Evolutionary conservation across 164 flowering plant species (phyloP), one percentile per base, ranked within the genome.

Genomic region (Tinospora cordifolia): DNA sequence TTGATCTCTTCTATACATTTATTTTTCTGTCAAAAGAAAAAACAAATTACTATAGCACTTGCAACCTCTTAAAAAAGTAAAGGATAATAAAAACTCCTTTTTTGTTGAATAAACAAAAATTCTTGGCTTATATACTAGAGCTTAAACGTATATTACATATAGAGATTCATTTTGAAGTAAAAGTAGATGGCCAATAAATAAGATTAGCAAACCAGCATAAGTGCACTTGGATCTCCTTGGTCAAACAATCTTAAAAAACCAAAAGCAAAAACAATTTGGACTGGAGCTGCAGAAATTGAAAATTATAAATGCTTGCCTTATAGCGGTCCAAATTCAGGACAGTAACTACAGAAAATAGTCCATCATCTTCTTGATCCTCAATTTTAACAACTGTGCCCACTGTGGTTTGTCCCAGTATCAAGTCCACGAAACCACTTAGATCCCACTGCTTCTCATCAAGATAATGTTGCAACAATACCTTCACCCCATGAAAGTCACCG

Each of bases 361-460:
- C 83, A 72, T 87, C 80, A 69, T 92, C 99, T 75, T 92, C 99
- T 65, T 81, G 92, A 26, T 76, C 87, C 80, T 90, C 97, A 26
- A 90, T 66, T 75, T 88, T 92, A 41, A 92, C 85, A 49, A 92
- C 90, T n/a, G 93, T 89, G 25, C 99, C 99, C 0, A 95, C 99
- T 9, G 97, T 90, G n/a, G 92, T 82, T 78, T 95, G 98, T n/a
- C 72, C 90, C 81, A 92, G 54, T 74, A 95, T 88, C 79, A 95
- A 73, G 78, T 91, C 98, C 3, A 88, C 93, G 72, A 95, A 89
- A 40, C 88, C 88, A 74, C 90, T 89, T 78, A 89, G 76, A 84
- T 92, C 94, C 99, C 98, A 95, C 60, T 81, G 70, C 68, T 72
- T 77, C 71, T 84, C 76, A 70, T 87, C 97, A 63, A 92, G 90